Percentiles rank a stretch among this genome's conserved stretches.
Evolutionary conservation across 371 early-diverging fungal species (phyloP).

Genomic region (Syncephalastrum monosporum): DNA sequence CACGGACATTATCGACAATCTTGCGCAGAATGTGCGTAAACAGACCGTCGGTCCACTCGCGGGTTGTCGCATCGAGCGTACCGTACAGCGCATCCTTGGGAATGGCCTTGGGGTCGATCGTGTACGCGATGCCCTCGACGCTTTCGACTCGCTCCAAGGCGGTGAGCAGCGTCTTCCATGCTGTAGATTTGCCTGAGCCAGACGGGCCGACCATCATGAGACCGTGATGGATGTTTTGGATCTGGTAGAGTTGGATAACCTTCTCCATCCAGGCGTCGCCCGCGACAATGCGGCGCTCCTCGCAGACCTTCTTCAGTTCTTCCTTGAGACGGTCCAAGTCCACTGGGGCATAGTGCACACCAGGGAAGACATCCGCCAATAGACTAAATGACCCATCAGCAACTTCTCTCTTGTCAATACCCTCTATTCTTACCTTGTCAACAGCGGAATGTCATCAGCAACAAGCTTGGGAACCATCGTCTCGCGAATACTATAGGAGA

Average conservation of each 20-base stretch:
- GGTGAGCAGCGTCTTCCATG: constrained; percentile 89
- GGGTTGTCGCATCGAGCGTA: constrained; percentile 93
- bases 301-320: constrained; percentile 79
- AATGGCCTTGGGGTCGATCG: constrained; percentile 98
- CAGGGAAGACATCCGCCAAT: constrained; percentile 95
- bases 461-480: constrained; percentile 97
- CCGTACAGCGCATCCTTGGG: constrained; percentile 97
- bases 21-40: constrained; percentile 97
- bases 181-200: constrained; percentile 93
- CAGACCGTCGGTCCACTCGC: constrained; percentile 99
- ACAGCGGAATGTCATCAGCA: constrained; percentile 87
- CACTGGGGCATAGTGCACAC: constrained; percentile 82
- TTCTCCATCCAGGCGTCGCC: constrained; percentile 94
- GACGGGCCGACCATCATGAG: constrained; percentile 99
- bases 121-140: constrained; percentile 87
- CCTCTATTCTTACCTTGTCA: constrained; percentile 59
- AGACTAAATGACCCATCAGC: constrained; percentile 50
- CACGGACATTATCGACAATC: constrained; percentile 97
- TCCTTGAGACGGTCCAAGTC: constrained; percentile 74
- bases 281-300: constrained; percentile 70
- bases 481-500: constrained; percentile 85
- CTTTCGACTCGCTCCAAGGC: constrained; percentile 88
- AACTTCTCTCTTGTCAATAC: not conserved
- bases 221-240: constrained; percentile 98
- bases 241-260: constrained; percentile 95